Conservation (phyloP, 179 eudicot genomes). For the Vitellaria paradoxa region DNA sequence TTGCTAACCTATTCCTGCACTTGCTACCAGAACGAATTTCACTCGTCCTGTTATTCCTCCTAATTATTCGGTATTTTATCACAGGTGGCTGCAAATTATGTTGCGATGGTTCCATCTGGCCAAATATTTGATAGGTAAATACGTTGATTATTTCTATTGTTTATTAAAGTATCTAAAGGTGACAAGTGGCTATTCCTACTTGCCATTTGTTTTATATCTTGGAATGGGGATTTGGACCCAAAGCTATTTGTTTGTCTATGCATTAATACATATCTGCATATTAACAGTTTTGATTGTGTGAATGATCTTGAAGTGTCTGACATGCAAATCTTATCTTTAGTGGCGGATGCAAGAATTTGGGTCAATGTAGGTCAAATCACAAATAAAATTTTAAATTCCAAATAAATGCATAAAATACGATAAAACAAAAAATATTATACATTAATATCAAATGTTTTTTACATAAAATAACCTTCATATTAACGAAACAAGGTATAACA, state of each 20-base stretch:
- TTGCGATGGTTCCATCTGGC: constrained; percentile 98
- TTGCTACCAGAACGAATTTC: neutral
- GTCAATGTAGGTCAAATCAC: no score
- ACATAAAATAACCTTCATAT: no score
- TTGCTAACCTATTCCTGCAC: neutral
- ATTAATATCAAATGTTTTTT: no score
- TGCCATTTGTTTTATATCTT: neutral
- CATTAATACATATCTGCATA: neutral
- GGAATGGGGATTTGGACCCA: no score
- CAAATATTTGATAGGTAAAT: constrained; percentile 91
- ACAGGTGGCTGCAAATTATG: constrained; percentile 97
- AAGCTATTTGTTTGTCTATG: neutral
- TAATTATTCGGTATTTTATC: neutral
- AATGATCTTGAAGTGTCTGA: neutral
- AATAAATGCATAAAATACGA: no score
- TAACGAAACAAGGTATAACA: no score
- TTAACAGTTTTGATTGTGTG: neutral
- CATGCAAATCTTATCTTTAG: neutral
- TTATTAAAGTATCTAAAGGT: neutral
- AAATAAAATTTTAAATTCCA: no score
- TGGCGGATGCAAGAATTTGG: no score
- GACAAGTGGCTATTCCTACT: neutral
- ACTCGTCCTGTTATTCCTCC: neutral
- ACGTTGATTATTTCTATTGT: neutral
- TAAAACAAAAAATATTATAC: no score